Evolutionary conservation across 306 rosid genomes (phyloP).

Genomic region (Argentina anserina): DNA sequence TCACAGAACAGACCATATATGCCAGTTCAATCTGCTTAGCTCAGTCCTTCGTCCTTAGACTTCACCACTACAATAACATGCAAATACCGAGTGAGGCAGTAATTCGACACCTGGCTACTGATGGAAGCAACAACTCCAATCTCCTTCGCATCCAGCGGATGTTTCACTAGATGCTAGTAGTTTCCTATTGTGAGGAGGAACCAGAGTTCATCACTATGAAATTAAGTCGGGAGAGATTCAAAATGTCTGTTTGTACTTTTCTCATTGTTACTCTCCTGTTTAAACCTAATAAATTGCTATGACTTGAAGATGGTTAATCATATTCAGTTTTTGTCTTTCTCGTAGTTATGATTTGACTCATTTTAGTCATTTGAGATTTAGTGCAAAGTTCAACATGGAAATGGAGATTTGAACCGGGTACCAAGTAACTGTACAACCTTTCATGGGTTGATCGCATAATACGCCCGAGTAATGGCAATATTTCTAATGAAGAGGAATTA

Average conservation of each 20-base stretch:
- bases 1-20: constrained; percentile 31
- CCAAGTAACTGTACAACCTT: too few relatives aligned
- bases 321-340: too few relatives aligned
- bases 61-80: constrained; percentile 17
- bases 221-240: neutral
- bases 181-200: neutral
- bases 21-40: constrained; percentile 21
- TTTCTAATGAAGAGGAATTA: too few relatives aligned
- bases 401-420: too few relatives aligned
- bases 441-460: too few relatives aligned
- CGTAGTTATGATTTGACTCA: too few relatives aligned
- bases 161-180: constrained; percentile 12
- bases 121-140: constrained; percentile 18
- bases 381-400: too few relatives aligned
- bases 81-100: constrained; percentile 29
- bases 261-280: neutral
- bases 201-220: neutral
- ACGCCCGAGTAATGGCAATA: too few relatives aligned
- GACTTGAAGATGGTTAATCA: too few relatives aligned
- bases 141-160: constrained; percentile 18
- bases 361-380: too few relatives aligned
- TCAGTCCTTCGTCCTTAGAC: constrained; percentile 15
- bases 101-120: constrained; percentile 16
- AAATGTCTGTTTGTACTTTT: neutral
- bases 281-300: too few relatives aligned